Conservation (phyloP, 768 basidiomycete species). For the Gautieria morchelliformis region DNA sequence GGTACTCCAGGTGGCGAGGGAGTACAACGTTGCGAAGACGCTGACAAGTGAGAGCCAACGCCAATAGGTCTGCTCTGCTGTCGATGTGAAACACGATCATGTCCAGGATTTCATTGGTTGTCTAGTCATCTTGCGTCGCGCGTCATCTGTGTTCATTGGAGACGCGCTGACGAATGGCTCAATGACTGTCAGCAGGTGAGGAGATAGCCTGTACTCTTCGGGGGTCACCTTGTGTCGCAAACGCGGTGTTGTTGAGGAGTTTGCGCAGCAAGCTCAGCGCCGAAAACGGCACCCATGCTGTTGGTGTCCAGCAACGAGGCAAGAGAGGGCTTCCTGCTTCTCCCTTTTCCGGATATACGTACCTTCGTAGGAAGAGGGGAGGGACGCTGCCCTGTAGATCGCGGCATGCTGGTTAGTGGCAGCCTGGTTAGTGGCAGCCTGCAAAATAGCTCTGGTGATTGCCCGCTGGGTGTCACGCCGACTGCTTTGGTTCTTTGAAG, state of each 20-base stretch:
- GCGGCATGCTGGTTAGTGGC: neutral
- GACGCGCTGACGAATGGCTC: conserved; percentile 52
- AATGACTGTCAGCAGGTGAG: conserved; percentile 50
- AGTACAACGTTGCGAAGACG: conserved; percentile 46
- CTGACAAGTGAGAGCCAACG: conserved; percentile 47
- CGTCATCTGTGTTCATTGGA: conserved; percentile 17
- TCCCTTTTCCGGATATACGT: neutral
- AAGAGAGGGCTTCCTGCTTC: neutral
- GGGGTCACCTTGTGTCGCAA: conserved; percentile 46
- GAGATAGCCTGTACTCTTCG: conserved; percentile 51
- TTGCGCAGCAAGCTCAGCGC: conserved; percentile 49
- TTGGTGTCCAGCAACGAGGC: neutral
- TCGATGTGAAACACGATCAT: conserved; percentile 47
- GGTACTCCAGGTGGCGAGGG: conserved; percentile 56
- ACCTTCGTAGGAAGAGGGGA: neutral
- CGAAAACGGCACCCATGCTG: conserved; percentile 38
- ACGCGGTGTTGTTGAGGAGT: conserved; percentile 37
- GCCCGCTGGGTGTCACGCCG: too few species aligned
- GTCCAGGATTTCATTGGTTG: conserved; percentile 61
- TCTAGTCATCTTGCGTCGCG: conserved; percentile 35
- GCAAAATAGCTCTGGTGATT: too few species aligned
- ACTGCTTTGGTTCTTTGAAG: too few species aligned
- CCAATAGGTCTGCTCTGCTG: conserved; percentile 41
- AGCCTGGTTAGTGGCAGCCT: too few species aligned
- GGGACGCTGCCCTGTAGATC: neutral